Base-by-base conservation (phyloP, 192 early-diverging fungal species). In the Thoreauomyces humboldtii region DNA sequence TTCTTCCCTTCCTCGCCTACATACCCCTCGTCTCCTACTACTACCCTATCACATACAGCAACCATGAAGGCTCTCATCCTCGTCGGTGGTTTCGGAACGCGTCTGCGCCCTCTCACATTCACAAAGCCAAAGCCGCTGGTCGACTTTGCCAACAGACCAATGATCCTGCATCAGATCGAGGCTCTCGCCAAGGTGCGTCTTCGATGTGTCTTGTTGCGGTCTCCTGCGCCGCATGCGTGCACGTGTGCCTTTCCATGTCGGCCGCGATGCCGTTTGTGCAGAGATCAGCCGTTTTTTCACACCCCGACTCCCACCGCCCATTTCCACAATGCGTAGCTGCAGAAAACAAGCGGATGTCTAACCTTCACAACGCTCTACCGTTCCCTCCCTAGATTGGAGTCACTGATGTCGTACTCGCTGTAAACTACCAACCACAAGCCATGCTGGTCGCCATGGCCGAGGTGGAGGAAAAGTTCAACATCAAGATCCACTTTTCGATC, bases 101-200 rank as follows among this genome's bases (percentile, higher is more conserved):
- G 97, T 73, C 88, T 99, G 70, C 88, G 97, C 34, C 97, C 97
- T 42, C 85, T 99, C 53, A 99, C 97, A 17, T 82, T 99, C 58
- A 89, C 95, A 43, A 81, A 94, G 42, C 97, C 97, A 59, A 99
- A 99, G 81, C 97, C 97, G 45, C 84, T 99, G 47, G 95, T 99
- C n/a, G 95, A 99, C 79, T 99, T 99, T 80, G 92, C 92, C 35
- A 99, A 99, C 85, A 91, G 86, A 76, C 95, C 92, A 59, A 98
- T 99, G 91, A 96, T 99, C 78, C 83, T 95, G 60, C 97, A 99
- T 77, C 97, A 99, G 80, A 98, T 99, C 66, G 95, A 96, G 73
- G 93, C 89, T 4, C 82, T 99, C 7, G 92, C 89, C 45, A 89
- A 96, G 91, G 95, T 96, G 80, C 59, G 63, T 48, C 28, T 41